Evolutionary conservation across 2,329 filamentous ascomycete species (phyloP), one percentile per base, ranked within the genome.

Genomic region (Rhynchosporium graminicola): DNA sequence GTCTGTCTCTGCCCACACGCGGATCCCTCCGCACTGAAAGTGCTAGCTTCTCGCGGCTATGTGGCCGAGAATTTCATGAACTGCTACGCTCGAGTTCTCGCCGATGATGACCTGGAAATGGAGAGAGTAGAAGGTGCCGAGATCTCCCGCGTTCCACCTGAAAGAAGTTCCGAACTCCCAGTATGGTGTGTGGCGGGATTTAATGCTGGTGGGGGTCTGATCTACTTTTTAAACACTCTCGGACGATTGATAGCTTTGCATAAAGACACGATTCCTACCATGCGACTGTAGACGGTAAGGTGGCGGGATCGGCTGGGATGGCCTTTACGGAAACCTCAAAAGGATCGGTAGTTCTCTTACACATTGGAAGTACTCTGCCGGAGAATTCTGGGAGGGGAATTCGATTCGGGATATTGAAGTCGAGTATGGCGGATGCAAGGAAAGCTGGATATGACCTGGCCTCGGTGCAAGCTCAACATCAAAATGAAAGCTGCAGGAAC

Each of bases 291-390:
- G 54, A 58, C 15, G 60, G 60, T n/a, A 52, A 62, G 46, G 36
- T 57, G 6, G 60, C 60, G 28, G 60, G 43, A 31, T 51, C 60
- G 20, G 60, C 52, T 1, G 52, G 43, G 4, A 42, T 62, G 33
- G 60, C 60, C 4, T 54, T 62, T 26, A 57, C 58, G 29, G 54
- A 57, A 26, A 52, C 52, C 6, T 38, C 20, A 6, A 52, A 52
- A 38, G 60, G 60, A 38, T 46, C 54, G 29, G 60, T 62, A 9
- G 59, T 50, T 20, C 59, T 55, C 40, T 31, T 62, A 26, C 57
- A 52, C 20, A 62, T 58, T 15, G 60, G 58, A 29, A 62, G 60
- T 29, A 62, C 60, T 29, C 20, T 62, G 33, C 60, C 60, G 1
- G 54, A 57, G 54, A 58, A 51, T 47, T 36, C 54, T 26, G 54